Evolutionary conservation across 345 rosid species (phyloP).

Genomic region (Aquilaria malaccensis): DNA sequence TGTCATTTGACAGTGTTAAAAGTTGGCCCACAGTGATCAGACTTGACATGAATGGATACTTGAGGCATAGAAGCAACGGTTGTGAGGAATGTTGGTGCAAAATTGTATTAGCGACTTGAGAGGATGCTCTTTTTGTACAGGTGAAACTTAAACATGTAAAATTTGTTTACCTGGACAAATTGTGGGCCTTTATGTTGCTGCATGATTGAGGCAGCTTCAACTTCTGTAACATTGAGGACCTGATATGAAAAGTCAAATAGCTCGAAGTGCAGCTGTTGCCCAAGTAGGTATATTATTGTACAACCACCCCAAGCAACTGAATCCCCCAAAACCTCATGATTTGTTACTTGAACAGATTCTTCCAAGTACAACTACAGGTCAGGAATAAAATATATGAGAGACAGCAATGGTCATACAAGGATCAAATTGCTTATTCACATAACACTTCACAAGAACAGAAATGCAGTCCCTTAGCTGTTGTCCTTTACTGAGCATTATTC

Average conservation of each 20-base stretch:
- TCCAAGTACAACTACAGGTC: constrained; percentile 73
- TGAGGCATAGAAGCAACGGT: too few species aligned
- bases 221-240: constrained; percentile 94
- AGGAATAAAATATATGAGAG: constrained; percentile 13
- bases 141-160: neutral
- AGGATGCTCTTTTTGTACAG: neutral
- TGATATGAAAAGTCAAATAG: constrained; percentile 93
- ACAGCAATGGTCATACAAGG: neutral
- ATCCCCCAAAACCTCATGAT: constrained; percentile 72
- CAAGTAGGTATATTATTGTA: constrained; percentile 89
- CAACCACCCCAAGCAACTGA: constrained; percentile 99
- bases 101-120: too few species aligned
- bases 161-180: constrained; percentile 45
- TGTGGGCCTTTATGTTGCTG: constrained; percentile 55
- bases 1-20: too few species aligned
- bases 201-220: constrained; percentile 58
- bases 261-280: constrained; percentile 98
- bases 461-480: too few species aligned
- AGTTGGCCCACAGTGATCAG: too few species aligned
- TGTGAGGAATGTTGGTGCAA: too few species aligned
- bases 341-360: constrained; percentile 46
- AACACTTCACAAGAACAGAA: neutral
- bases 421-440: neutral
- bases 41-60: too few species aligned
- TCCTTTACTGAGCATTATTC: neutral